Percentiles rank a stretch among this genome's conserved stretches.
phyloP scores from a whole-genome alignment of 2,329 filamentous ascomycete genomes.

The Helicocarpus griseus region DNA sequence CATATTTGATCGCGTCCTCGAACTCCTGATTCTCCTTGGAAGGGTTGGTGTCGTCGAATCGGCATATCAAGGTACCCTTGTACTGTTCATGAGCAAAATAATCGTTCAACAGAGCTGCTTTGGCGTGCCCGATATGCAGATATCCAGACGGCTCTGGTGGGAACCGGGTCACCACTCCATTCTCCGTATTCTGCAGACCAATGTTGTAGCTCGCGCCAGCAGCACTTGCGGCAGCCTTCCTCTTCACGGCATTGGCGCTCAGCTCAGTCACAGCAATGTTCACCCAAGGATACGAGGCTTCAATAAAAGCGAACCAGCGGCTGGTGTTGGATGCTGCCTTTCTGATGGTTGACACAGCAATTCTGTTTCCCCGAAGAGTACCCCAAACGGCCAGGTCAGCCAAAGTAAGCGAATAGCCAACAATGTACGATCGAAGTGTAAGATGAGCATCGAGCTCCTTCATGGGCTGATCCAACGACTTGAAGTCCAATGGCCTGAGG shows the following conservation, averaged over 20 bases:
- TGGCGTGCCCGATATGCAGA: constrained; percentile 62
- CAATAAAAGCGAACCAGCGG: constrained; percentile 18
- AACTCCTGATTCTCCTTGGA: constrained; percentile 96
- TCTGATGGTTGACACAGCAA: constrained; percentile 10
- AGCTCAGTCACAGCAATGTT: constrained; percentile 12
- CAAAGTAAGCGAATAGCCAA: constrained; percentile 14
- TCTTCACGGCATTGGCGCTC: constrained; percentile 12
- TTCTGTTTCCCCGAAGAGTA: constrained; percentile 15
- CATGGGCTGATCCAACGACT: constrained; percentile 14
- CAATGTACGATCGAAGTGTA: constrained; percentile 14
- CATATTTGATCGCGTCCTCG: constrained; percentile 86
- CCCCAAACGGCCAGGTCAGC: constrained; percentile 16
- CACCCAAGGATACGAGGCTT: constrained; percentile 16
- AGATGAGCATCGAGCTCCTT: constrained; percentile 17
- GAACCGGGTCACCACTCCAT: constrained; percentile 26
- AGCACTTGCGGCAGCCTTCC: constrained; percentile 15
- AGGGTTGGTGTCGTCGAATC: constrained; percentile 96
- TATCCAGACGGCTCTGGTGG: constrained; percentile 29
- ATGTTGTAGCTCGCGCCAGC: constrained; percentile 20
- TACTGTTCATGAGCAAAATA: constrained; percentile 94
- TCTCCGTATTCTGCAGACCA: constrained; percentile 20
- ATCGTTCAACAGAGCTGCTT: constrained; percentile 86
- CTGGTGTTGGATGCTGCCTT: constrained; percentile 7
- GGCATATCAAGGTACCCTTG: constrained; percentile 79
- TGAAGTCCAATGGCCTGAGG: constrained; percentile 12